These are phyloP conservation scores for Hymenoscyphus repandus DNA, from an alignment of 2,329 filamentous ascomycete genomes.

Conservation along the genomic window DNA sequence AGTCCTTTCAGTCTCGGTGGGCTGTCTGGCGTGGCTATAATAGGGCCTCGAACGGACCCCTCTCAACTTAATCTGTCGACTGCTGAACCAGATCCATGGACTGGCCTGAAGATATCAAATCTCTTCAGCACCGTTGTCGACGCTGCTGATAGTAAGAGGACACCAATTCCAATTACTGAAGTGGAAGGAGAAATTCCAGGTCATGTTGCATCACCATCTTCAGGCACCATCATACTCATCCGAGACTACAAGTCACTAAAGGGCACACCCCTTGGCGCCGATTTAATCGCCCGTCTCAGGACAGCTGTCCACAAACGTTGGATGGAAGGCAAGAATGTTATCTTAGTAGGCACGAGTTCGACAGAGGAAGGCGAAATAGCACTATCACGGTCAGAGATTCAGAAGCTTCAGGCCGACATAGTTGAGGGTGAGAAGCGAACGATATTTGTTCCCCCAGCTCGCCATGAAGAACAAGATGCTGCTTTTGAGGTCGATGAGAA, in stretches of 20 bases:
- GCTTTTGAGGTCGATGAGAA: slow-evolving; percentile 44
- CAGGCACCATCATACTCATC: slow-evolving; percentile 66
- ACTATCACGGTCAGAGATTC: slow-evolving; percentile 36
- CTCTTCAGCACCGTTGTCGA: slow-evolving; percentile 52
- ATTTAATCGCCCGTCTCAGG: slow-evolving; percentile 65
- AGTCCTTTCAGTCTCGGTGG: too few species aligned
- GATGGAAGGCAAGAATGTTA: slow-evolving; percentile 63
- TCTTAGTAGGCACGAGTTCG: slow-evolving; percentile 75
- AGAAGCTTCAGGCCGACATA: slow-evolving; percentile 39
- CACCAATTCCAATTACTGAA: background rate
- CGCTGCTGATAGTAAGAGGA: slow-evolving; percentile 36
- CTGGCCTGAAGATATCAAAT: slow-evolving; percentile 54
- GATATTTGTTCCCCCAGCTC: slow-evolving; percentile 48
- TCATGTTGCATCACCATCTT: background rate
- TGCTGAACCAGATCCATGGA: slow-evolving; percentile 44
- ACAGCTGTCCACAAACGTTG: slow-evolving; percentile 67
- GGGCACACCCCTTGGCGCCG: slow-evolving; percentile 61
- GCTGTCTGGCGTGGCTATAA: too few species aligned
- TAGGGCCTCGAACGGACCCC: too few species aligned
- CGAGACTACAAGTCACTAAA: slow-evolving; percentile 77
- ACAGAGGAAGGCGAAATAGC: slow-evolving; percentile 42
- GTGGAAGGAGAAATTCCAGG: slow-evolving; percentile 27
- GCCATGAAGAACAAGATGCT: slow-evolving; percentile 33
- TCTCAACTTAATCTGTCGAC: background rate
- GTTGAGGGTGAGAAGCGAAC: slow-evolving; percentile 45